phyloP scores from a whole-genome alignment of 768 basidiomycete species.

The Pleurotus citrinopileatus region DNA sequence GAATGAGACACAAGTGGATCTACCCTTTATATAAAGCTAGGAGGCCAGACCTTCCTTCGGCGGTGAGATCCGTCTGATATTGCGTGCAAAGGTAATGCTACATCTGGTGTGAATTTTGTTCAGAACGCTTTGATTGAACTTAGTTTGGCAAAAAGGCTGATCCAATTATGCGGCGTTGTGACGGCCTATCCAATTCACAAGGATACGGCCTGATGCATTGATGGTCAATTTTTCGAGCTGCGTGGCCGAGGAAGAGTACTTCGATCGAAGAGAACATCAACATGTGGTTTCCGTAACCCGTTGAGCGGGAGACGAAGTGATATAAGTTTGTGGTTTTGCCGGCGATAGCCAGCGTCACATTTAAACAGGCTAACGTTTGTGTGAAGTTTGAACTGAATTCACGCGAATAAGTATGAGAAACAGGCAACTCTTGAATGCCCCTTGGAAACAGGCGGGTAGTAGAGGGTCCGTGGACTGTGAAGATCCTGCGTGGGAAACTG shows the following conservation, averaged over 20 bases:
- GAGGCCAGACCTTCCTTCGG: not conserved
- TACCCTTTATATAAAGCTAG: not conserved
- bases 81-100: slow-evolving; percentile 1
- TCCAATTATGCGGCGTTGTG: not conserved
- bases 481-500: not conserved
- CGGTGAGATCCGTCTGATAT: not conserved
- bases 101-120: not conserved
- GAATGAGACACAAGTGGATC: too few species aligned
- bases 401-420: too few species aligned
- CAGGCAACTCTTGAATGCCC: too few species aligned
- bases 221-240: not conserved
- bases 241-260: too few species aligned
- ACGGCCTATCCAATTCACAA: not conserved
- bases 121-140: not conserved
- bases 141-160: not conserved
- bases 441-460: too few species aligned
- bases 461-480: not conserved
- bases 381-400: too few species aligned
- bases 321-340: too few species aligned
- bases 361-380: too few species aligned
- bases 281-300: too few species aligned
- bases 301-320: too few species aligned
- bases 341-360: too few species aligned
- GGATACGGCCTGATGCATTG: not conserved
- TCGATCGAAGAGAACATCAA: too few species aligned